phyloP scores from a whole-genome alignment of 768 basidiomycete genomes.

The Russula compacta region DNA sequence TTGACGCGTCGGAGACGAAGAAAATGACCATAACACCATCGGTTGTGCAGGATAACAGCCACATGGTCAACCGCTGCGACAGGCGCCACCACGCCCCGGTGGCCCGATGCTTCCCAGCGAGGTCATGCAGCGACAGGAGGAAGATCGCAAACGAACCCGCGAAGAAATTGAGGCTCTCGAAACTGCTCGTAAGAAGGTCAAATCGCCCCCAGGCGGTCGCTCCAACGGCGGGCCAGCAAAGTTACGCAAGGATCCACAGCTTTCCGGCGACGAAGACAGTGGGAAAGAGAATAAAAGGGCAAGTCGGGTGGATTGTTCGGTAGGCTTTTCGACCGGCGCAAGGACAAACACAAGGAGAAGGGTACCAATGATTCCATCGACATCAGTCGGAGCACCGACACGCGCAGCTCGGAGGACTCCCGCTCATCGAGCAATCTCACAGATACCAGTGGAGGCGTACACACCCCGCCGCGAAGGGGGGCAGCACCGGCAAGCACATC shows the following conservation, averaged over 20 bases:
- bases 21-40: slow-evolving; percentile 72
- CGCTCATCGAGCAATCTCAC: slow-evolving; percentile 39
- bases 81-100: slow-evolving; percentile 14
- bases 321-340: slow-evolving; percentile 66
- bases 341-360: slow-evolving; percentile 64
- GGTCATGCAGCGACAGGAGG: slow-evolving; percentile 39
- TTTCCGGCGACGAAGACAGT: slow-evolving; percentile 32
- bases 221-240: slow-evolving; percentile 23
- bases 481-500: slow-evolving; percentile 26
- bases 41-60: slow-evolving; percentile 52
- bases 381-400: slow-evolving; percentile 29
- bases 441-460: slow-evolving; percentile 1
- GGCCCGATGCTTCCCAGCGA: slow-evolving; percentile 32
- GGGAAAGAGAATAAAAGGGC: slow-evolving; percentile 55
- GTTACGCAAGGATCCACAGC: slow-evolving; percentile 38
- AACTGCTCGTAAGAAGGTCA: slow-evolving; percentile 41
- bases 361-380: slow-evolving; percentile 33
- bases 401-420: slow-evolving; percentile 53
- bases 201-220: slow-evolving; percentile 14
- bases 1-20: slow-evolving; percentile 61
- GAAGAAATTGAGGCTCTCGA: slow-evolving; percentile 41
- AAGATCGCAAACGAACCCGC: slow-evolving; percentile 44
- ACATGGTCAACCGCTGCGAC: slow-evolving; percentile 15
- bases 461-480: slow-evolving; percentile 26
- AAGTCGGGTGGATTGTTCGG: slow-evolving; percentile 60